These are phyloP conservation scores for Eucalyptus tenuipes DNA, from an alignment of 345 rosid genomes.

Conservation along the genomic window DNA sequence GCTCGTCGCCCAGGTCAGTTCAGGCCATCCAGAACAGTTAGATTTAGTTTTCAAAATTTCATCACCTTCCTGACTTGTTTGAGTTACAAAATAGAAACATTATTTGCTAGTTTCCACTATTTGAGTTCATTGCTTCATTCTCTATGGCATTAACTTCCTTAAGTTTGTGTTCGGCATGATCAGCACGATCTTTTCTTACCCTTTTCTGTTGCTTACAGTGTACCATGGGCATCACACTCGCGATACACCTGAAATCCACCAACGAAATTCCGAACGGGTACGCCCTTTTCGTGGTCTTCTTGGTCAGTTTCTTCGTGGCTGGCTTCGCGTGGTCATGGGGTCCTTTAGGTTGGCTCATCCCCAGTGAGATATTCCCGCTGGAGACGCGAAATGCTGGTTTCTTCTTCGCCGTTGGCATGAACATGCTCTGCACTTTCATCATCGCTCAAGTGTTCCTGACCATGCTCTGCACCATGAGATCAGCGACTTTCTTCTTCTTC, in stretches of 20 bases:
- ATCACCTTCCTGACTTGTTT: background rate
- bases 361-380: slow-evolving; percentile 68
- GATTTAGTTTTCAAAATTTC: background rate
- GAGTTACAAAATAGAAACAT: slow-evolving; percentile 11
- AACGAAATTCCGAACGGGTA: slow-evolving; percentile 11
- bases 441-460: slow-evolving; percentile 79
- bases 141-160: background rate
- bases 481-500: slow-evolving; percentile 61
- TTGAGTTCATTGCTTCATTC: background rate
- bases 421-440: slow-evolving; percentile 78
- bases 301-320: slow-evolving; percentile 49
- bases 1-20: slow-evolving; percentile 20
- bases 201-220: background rate
- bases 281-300: slow-evolving; percentile 30
- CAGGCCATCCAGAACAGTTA: background rate
- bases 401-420: slow-evolving; percentile 50
- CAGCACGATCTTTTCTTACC: background rate
- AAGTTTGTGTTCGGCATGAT: background rate
- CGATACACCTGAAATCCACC: slow-evolving; percentile 13
- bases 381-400: slow-evolving; percentile 65
- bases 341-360: slow-evolving; percentile 75
- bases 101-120: background rate
- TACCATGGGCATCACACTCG: slow-evolving; percentile 36
- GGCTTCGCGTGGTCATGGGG: slow-evolving; percentile 88
- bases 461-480: slow-evolving; percentile 53